Percentiles rank a stretch among this genome's conserved stretches.
phyloP scores from a whole-genome alignment of 2,329 filamentous ascomycete genomes.

The Aspergillus aculeatus region DNA sequence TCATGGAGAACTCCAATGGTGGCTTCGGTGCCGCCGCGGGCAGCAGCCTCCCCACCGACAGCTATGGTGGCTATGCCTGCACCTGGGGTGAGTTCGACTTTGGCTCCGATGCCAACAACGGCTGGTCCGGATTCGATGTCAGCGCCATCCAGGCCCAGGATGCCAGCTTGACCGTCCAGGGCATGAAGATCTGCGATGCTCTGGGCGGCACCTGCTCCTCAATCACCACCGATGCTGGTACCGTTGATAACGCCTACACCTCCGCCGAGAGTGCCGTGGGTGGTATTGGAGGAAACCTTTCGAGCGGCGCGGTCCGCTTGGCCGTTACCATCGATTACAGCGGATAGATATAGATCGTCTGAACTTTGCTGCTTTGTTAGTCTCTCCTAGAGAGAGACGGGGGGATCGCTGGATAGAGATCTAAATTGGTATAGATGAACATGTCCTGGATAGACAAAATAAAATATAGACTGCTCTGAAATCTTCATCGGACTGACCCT shows the following conservation, averaged over 20 bases:
- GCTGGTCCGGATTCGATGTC: conserved; percentile 44
- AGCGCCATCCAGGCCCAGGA: conserved; percentile 38
- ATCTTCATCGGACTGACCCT: background rate
- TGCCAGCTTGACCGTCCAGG: conserved; percentile 30
- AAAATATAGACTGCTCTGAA: background rate
- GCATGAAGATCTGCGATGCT: conserved; percentile 38
- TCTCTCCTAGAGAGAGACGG: background rate
- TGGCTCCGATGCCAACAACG: conserved; percentile 31
- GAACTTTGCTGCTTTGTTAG: background rate
- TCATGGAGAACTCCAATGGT: conserved; percentile 38
- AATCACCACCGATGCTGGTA: conserved; percentile 24
- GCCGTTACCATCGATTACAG: conserved; percentile 31
- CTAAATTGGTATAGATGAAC: background rate
- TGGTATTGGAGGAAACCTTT: conserved; percentile 38
- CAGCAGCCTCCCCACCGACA: conserved; percentile 27
- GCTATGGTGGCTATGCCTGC: conserved; percentile 34
- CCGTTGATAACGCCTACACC: conserved; percentile 36
- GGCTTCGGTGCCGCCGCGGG: conserved; percentile 31
- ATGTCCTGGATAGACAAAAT: background rate
- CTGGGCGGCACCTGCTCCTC: conserved; percentile 30
- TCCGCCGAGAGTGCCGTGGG: conserved; percentile 25
- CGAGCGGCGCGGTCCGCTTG: conserved; percentile 24
- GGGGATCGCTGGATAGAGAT: too few species aligned
- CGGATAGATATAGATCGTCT: conserved; percentile 17
- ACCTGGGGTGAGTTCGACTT: conserved; percentile 45